These are phyloP conservation scores for Xanthoconium separans DNA, from an alignment of 1,284 basidiomycete genomes.

Conservation along the genomic window DNA sequence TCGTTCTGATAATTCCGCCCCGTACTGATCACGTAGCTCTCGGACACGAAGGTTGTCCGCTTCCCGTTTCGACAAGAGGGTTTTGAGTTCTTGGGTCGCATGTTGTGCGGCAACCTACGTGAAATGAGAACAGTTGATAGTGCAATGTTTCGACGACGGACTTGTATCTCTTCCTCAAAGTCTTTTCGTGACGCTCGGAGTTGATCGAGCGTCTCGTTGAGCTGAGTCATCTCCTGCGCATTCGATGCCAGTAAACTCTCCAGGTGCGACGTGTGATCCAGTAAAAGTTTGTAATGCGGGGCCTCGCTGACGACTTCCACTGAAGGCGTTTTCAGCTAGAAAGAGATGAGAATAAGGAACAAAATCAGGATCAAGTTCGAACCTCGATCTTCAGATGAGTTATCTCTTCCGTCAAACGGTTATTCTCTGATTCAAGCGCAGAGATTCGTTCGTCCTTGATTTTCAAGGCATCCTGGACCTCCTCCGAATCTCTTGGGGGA, in stretches of 20 bases:
- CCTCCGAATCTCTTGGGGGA: slow-evolving; percentile 33
- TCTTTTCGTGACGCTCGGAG: slow-evolving; percentile 42
- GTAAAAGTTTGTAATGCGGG: slow-evolving; percentile 48
- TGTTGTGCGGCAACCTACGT: slow-evolving; percentile 47
- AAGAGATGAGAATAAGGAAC: slow-evolving; percentile 5
- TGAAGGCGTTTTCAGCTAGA: slow-evolving; percentile 46
- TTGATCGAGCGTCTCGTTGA: slow-evolving; percentile 43
- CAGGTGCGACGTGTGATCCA: slow-evolving; percentile 44
- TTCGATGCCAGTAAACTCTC: slow-evolving; percentile 40
- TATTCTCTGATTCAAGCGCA: slow-evolving; percentile 46
- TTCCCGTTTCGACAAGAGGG: slow-evolving; percentile 64
- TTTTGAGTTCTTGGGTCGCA: slow-evolving; percentile 55
- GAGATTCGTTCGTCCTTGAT: slow-evolving; percentile 22
- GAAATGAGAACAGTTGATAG: slow-evolving; percentile 18
- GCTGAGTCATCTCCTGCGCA: slow-evolving; percentile 34
- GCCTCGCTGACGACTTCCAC: slow-evolving; percentile 46
- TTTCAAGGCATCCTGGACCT: slow-evolving; percentile 44
- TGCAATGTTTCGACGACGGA: slow-evolving; percentile 25
- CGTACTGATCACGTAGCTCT: slow-evolving; percentile 76
- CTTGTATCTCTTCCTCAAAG: slow-evolving; percentile 48
- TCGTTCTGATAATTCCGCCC: slow-evolving; percentile 72
- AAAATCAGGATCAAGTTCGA: slow-evolving; percentile 9
- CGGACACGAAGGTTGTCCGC: slow-evolving; percentile 76
- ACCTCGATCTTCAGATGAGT: slow-evolving; percentile 48
- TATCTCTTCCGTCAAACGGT: slow-evolving; percentile 40